These are phyloP conservation scores for Solanum phureja DNA, from an alignment of 257 asterid genomes.

Conservation along the genomic window DNA sequence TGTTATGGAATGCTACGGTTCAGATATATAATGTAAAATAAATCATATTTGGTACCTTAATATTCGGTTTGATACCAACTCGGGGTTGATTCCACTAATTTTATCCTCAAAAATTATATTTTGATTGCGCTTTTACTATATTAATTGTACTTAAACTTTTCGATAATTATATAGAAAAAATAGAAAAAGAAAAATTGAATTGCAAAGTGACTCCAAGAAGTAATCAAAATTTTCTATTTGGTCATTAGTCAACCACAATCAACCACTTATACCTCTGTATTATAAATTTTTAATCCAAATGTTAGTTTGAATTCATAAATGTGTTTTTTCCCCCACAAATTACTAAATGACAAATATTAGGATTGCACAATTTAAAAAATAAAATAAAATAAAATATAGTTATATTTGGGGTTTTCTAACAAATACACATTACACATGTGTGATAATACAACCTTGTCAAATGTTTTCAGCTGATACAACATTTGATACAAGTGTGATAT, in stretches of 20 bases:
- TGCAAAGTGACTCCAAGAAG: neutral
- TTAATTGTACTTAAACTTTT: neutral
- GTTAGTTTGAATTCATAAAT: neutral
- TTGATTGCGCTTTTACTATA: neutral
- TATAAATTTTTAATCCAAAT: neutral
- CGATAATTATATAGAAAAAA: neutral
- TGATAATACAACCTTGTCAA: rapidly evolving
- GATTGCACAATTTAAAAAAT: neutral
- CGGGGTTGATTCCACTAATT: rapidly evolving
- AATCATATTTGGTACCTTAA: neutral
- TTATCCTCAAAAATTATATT: neutral
- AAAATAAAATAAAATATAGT: neutral
- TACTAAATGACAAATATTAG: neutral
- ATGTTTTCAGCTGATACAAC: no score
- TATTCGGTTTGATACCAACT: neutral
- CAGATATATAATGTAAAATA: neutral
- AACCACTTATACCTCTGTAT: neutral
- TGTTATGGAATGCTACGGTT: no score
- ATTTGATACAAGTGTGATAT: neutral
- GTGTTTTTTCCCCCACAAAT: neutral
- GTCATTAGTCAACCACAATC: neutral
- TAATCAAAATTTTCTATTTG: neutral
- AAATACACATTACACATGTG: neutral
- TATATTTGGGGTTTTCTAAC: neutral
- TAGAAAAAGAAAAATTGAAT: neutral